Base-by-base conservation (phyloP, 2,329 filamentous ascomycete species). In the Alternaria arbusti region DNA sequence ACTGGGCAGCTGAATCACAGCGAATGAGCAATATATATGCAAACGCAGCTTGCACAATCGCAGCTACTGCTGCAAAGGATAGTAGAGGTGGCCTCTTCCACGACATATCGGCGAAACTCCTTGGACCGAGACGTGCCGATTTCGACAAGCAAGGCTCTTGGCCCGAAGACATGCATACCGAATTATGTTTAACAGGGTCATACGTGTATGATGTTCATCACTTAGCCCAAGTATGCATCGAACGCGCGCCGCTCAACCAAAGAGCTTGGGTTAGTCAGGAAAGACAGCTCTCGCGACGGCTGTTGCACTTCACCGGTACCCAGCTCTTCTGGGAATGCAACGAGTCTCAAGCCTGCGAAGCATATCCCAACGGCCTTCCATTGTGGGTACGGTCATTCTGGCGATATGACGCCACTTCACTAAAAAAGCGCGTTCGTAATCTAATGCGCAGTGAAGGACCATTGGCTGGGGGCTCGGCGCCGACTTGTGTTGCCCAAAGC, bases 281-380 rank as follows among this genome's bases (percentile, higher is more conserved):
- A 6, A 25, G 23, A 25, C 23, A 25, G 23, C 23, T 25, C 6
- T 25, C 23, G 6, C 23, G 5, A 6, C 23, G 23, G 6, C 23
- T 25, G 5, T 22, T 23, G 15, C 52, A 55, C 23, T 55, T 55
- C 7, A 44, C 36, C 3, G 6, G 23, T 10, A 15, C 9, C 1
- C 40, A 55, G 3, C 3, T 55, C 8, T 55, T 55, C n/a, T 55
- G 40, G 40, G 40, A 55, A 13, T 55, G 52, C n/a, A 4, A 28
- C 25, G n/a, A 44, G 17, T 17, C 11, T 3, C 3, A 20, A 20
- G 8, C 40, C 2, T 44, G 52, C 15, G 52, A 55, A 25, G 13
- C 12, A 1, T 45, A 55, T 23, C 36, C 52, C 3, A 5, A 20
- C 1, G 8, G 10, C 2, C n/a, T 45, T 28, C 36, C 52, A 12